Conservation (phyloP, 805 yeast species). For the Sugiyamaella lignohabitans region DNA sequence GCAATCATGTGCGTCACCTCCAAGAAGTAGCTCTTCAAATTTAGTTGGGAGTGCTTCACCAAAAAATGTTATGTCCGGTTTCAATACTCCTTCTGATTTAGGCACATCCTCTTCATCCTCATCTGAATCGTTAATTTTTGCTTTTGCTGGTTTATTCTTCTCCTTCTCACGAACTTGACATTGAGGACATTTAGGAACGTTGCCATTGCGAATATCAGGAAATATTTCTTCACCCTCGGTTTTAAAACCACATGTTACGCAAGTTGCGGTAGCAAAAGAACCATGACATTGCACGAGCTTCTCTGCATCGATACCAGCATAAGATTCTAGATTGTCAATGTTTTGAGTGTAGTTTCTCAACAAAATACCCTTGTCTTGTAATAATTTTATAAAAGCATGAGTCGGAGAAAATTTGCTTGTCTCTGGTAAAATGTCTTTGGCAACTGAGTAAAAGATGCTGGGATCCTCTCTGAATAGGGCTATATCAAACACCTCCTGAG, state of each 20-base stretch:
- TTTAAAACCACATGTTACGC: constrained; percentile 65
- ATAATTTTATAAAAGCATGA: constrained; percentile 67
- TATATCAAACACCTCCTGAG: constrained; percentile 83
- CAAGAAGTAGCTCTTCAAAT: constrained; percentile 48
- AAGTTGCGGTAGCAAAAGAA: constrained; percentile 81
- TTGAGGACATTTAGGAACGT: constrained; percentile 65
- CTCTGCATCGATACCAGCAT: constrained; percentile 63
- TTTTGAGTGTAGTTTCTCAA: constrained; percentile 85
- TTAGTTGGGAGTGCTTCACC: constrained; percentile 74
- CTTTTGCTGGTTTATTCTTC: constrained; percentile 24
- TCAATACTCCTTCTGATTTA: constrained; percentile 61
- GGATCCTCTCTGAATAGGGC: constrained; percentile 71
- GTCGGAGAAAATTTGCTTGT: constrained; percentile 52
- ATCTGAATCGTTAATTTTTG: constrained; percentile 18
- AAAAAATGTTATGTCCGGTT: constrained; percentile 89
- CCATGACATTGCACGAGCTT: constrained; percentile 87
- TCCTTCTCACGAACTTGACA: constrained; percentile 39
- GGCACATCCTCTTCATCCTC: constrained; percentile 29
- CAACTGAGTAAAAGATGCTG: constrained; percentile 73
- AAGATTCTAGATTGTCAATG: constrained; percentile 79
- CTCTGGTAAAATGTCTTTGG: constrained; percentile 78
- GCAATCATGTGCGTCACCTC: constrained; percentile 56
- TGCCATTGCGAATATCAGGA: constrained; percentile 49
- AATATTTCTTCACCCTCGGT: constrained; percentile 62
- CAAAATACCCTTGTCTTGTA: constrained; percentile 71